Base-by-base conservation (phyloP, 208 protist genomes). In the Endotrypanum monterogeii region DNA sequence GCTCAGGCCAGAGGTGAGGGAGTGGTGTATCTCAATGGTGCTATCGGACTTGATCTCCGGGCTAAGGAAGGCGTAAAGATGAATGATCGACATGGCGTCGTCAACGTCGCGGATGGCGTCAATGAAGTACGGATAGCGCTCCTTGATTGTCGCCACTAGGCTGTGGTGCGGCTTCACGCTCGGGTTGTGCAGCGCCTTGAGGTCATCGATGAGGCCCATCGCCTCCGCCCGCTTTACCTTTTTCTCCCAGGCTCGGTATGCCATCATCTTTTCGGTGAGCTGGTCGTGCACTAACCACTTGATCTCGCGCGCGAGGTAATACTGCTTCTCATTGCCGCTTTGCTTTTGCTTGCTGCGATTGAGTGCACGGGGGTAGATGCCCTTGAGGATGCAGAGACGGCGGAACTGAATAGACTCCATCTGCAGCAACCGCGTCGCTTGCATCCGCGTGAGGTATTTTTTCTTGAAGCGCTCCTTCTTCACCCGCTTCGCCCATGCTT, bases 271-370 rank as follows among this genome's bases (percentile, higher is more conserved):
- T 28, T 94, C 74, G 5, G 98, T 75, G n/a, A 99, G 70, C 39
- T 99, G 99, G 70, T 99, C 99, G 62, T 97, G 94, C 74, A 92
- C 78, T 0, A 99, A 88, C 89, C 96, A 99, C 76, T 95, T 92
- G 77, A 99, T 99, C 88, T 99, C 99, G 52, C 99, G 98, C 23
- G 89, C 94, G 57, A 98, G 88, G 84, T 99, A 99, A 89, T 99
- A 99, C 51, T 98, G 98, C 83, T 98, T 99, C 46, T 98, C 93
- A 51, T 94, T 92, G 11, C 88, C 89, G 75, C 89, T 97, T 74
- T 97, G 85, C 84, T 98, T 98, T 86, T 98, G 98, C 74, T 98
- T 92, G 84, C 92, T 97, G 75, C 98, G 98, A 65, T 79, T 83
- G 41, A 99, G 98, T 35, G 98, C 96, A 35, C 98, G 96, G 8